Evolutionary conservation across 495 filamentous ascomycete species (phyloP).

Genomic region (Podospora fimiseda): DNA sequence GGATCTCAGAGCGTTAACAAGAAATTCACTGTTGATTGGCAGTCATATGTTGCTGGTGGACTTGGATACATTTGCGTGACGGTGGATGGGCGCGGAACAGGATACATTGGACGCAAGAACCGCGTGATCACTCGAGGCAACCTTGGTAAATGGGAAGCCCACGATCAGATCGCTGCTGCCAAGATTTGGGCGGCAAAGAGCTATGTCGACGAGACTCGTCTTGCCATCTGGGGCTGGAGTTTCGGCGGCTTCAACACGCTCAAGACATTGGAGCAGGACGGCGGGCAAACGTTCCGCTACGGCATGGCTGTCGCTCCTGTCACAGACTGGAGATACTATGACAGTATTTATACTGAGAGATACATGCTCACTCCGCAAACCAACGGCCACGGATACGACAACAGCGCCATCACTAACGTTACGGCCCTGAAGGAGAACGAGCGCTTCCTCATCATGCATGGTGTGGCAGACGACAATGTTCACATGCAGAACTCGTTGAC

Average conservation of each 20-base stretch:
- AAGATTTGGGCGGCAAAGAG: conserved; percentile 75
- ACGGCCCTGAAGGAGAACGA: conserved; percentile 63
- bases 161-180: conserved; percentile 86
- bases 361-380: conserved; percentile 91
- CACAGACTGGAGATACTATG: conserved; percentile 94
- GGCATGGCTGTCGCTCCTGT: conserved; percentile 98
- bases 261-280: conserved; percentile 89
- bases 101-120: conserved; percentile 78
- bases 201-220: conserved; percentile 73
- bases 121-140: conserved; percentile 76
- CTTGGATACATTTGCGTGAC: conserved; percentile 96
- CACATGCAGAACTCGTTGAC: conserved; percentile 89
- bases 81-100: conserved; percentile 88
- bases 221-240: conserved; percentile 98
- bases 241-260: conserved; percentile 97
- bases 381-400: conserved; percentile 71
- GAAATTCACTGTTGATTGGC: conserved; percentile 78
- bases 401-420: conserved; percentile 65
- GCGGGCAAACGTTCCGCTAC: conserved; percentile 82
- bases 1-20: conserved; percentile 82
- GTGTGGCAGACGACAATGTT: conserved; percentile 91
- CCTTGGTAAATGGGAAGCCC: conserved; percentile 76
- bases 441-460: conserved; percentile 91
- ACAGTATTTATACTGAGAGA: conserved; percentile 91
- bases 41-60: conserved; percentile 77